Evolutionary conservation across 768 basidiomycete species (phyloP), one percentile per base, ranked within the genome.

Genomic region (Tricholomella constricta): DNA sequence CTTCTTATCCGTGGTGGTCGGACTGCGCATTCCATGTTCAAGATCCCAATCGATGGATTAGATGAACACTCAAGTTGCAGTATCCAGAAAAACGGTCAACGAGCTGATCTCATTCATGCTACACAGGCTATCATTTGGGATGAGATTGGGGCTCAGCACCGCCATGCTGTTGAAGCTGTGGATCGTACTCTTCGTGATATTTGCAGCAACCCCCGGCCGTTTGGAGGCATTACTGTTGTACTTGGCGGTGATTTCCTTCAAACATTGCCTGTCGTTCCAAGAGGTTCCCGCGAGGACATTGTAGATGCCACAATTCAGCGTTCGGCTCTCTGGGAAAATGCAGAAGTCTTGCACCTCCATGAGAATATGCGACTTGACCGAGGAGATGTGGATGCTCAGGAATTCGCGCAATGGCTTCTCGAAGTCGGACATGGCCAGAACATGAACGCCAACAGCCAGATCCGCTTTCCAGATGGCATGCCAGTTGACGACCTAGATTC

Each of bases 241-340:
- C 75, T 79, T 69, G 75, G 72, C 45, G 78, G 77, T 1, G 76
- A 81, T 60, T 80, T 74, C 43, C 67, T 69, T 25, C 79, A 81
- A 55, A 79, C 63, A 2, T 66, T 80, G 1, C 78, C 78, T 32
- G 71, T 81, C 0, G 65, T 78, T 45, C 45, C 29, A 0, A 67
- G 68, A 57, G 78, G 76, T 1, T 57, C 64, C 23, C 36, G 69
- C 48, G 66, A 65, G 38, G 56, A 77, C 14, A 76, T 78, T 63
- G 63, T 79, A 2, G 53, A 23, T 45, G 72, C 70, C 0, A 63
- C 62, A 6, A 55, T 79, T 0, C 65, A 63, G 35, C 52, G 59
- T 8, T 79, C 76, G 25, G 15, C 44, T 10, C 59, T 80, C 0
- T 81, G 80, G 78, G 9, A 34, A 3, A 26, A 48, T 12, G 58